phyloP scores from a whole-genome alignment of 1,139 yeast genomes.

The Wickerhamomyces sp. region DNA sequence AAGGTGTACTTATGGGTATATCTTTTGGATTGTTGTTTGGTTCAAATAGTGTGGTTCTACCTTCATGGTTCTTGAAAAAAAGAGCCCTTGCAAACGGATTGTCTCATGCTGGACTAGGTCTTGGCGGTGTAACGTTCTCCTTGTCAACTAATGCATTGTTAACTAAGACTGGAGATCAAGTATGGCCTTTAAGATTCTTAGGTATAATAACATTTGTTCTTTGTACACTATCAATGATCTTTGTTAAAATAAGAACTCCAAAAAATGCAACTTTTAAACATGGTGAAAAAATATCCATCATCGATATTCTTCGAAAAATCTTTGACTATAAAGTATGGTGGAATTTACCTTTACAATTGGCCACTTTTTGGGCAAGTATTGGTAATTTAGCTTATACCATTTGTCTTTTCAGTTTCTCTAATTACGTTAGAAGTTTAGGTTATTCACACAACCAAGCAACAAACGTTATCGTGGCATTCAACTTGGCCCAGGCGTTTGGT shows the following conservation, averaged over 20 bases:
- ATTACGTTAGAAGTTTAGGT: constrained; percentile 49
- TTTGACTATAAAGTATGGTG: constrained; percentile 24
- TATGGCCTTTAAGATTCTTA: constrained; percentile 55
- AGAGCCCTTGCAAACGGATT: constrained; percentile 60
- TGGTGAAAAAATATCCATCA: constrained; percentile 28
- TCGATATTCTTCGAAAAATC: constrained; percentile 25
- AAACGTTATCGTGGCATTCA: constrained; percentile 44
- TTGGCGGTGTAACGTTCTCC: constrained; percentile 60
- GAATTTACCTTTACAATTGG: constrained; percentile 29
- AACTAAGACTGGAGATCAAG: constrained; percentile 42
- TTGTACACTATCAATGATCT: constrained; percentile 30
- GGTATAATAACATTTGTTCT: constrained; percentile 45
- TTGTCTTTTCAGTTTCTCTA: constrained; percentile 44
- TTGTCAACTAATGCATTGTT: constrained; percentile 45
- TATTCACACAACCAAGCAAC: constrained; percentile 43
- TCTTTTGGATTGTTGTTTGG: constrained; percentile 47
- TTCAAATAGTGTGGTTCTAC: constrained; percentile 50
- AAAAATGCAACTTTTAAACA: constrained; percentile 33
- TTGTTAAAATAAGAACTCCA: constrained; percentile 23
- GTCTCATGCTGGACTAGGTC: constrained; percentile 57
- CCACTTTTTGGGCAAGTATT: constrained; percentile 37
- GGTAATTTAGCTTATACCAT: constrained; percentile 42
- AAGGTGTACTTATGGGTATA: constrained; percentile 56
- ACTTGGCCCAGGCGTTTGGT: constrained; percentile 51
- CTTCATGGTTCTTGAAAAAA: constrained; percentile 58